These are phyloP conservation scores for Neurospora sp. DNA, from an alignment of 2,329 filamentous ascomycete genomes.

Conservation along the genomic window DNA sequence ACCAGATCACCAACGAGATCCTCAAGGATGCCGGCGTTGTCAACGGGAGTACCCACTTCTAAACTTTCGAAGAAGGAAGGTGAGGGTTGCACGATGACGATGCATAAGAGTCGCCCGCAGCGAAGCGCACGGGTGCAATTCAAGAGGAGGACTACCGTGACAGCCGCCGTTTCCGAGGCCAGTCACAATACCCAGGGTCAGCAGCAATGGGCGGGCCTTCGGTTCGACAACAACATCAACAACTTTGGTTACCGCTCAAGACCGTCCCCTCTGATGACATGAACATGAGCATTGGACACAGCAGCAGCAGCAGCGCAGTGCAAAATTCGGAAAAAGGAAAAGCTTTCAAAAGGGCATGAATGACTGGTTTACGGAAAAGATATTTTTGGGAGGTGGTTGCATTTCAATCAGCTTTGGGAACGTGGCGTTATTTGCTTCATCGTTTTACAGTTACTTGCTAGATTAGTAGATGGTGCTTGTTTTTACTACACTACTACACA, in stretches of 20 bases:
- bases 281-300: not conserved
- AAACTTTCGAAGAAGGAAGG: not conserved
- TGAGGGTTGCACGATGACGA: not conserved
- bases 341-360: not conserved
- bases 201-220: not conserved
- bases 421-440: not conserved
- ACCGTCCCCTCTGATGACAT: not conserved
- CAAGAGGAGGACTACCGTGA: not conserved
- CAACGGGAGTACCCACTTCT: constrained; percentile 5
- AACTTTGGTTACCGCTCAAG: not conserved
- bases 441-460: not conserved
- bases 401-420: not conserved
- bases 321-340: not conserved
- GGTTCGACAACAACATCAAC: not conserved
- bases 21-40: constrained; percentile 7
- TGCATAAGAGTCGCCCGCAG: not conserved
- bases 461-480: not conserved
- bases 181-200: not conserved
- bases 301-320: not conserved
- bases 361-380: not conserved
- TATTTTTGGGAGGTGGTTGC: not conserved
- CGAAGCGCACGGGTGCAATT: not conserved
- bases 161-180: not conserved
- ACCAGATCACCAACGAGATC: constrained; percentile 25
- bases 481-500: not conserved